These are phyloP conservation scores for Neonectria sp. DNA, from an alignment of 2,329 filamentous ascomycete species.

Conservation along the genomic window DNA sequence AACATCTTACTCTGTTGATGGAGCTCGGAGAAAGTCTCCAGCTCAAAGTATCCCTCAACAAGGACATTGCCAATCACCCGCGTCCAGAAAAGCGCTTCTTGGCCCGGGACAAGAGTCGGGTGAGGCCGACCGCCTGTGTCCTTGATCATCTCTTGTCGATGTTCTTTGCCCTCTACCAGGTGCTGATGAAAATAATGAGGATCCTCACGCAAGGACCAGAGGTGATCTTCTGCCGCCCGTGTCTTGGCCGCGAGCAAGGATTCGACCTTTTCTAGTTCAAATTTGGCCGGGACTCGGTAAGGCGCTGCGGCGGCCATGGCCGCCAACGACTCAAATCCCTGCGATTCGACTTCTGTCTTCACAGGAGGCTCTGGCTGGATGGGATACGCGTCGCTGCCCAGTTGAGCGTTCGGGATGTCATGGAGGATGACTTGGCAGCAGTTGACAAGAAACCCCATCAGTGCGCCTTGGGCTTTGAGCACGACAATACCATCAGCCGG, in stretches of 20 bases:
- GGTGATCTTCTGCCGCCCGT: conserved; percentile 65
- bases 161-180: conserved; percentile 61
- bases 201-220: conserved; percentile 71
- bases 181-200: conserved; percentile 67
- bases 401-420: conserved; percentile 56
- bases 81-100: conserved; percentile 54
- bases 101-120: conserved; percentile 29
- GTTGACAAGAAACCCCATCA: conserved; percentile 64
- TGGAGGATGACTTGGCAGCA: conserved; percentile 65
- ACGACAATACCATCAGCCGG: conserved; percentile 64
- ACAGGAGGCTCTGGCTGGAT: conserved; percentile 56
- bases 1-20: conserved; percentile 49
- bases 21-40: conserved; percentile 59
- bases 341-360: conserved; percentile 48
- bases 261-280: conserved; percentile 63
- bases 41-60: conserved; percentile 49
- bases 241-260: conserved; percentile 59
- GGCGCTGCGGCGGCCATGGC: conserved; percentile 65
- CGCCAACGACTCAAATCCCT: conserved; percentile 57
- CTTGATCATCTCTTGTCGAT: conserved; percentile 60
- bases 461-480: conserved; percentile 65
- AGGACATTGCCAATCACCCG: conserved; percentile 55
- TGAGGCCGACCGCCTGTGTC: conserved; percentile 54
- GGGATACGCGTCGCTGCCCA: conserved; percentile 49
- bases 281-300: conserved; percentile 63